Evolutionary conservation across 371 early-diverging fungal genomes (phyloP).

Genomic region (Choanephora cucurbitarum): DNA sequence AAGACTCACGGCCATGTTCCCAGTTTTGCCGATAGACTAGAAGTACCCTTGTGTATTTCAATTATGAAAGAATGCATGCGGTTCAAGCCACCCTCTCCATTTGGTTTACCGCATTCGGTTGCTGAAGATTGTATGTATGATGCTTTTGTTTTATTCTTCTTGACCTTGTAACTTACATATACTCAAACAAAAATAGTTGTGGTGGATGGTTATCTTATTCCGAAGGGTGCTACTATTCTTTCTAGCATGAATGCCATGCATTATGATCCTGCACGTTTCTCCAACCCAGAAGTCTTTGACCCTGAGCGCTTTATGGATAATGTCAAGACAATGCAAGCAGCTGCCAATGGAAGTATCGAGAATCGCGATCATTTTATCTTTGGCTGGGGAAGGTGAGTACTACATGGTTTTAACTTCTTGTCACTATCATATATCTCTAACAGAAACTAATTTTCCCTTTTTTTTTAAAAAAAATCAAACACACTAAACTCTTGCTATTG

Average conservation of each 20-base stretch:
- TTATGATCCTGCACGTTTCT: conserved; percentile 8
- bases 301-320: conserved; percentile 23
- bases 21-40: conserved; percentile 2
- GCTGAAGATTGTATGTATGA: conserved; percentile 13
- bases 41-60: conserved; percentile 13
- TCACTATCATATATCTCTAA: too few relatives aligned
- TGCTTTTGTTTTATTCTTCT: not conserved
- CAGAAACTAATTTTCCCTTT: too few relatives aligned
- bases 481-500: too few relatives aligned
- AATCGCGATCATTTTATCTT: conserved; percentile 22
- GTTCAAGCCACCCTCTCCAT: conserved; percentile 6
- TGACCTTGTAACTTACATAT: not conserved
- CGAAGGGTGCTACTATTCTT: conserved; percentile 10
- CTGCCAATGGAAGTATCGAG: conserved; percentile 17
- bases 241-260: conserved; percentile 20
- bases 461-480: too few relatives aligned
- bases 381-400: conserved; percentile 24
- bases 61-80: conserved; percentile 19
- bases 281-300: conserved; percentile 10
- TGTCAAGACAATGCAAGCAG: conserved; percentile 11
- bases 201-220: conserved; percentile 17
- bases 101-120: conserved; percentile 15
- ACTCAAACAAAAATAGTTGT: not conserved
- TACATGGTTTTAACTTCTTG: too few relatives aligned
- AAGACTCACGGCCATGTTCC: conserved; percentile 6